Base-by-base conservation (phyloP, 192 early-diverging fungal genomes). In the Podila verticillata region DNA sequence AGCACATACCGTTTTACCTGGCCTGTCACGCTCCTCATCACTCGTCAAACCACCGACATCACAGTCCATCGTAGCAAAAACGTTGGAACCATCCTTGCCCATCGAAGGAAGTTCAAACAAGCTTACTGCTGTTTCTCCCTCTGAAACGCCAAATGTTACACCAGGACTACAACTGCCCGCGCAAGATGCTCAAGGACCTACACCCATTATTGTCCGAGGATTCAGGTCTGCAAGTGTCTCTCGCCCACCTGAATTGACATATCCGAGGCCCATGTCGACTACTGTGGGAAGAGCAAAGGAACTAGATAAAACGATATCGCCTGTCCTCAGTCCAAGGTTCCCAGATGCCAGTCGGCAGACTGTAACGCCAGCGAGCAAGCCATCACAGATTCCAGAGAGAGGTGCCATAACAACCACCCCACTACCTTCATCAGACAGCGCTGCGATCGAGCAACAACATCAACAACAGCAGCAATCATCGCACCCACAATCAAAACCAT, bases 151-250 rank as follows among this genome's bases (percentile, higher is more conserved):
- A 17, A 44, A 15, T 44, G 39, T 44, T 15, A 44, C 39, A 44
- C 39, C 0, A 44, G 39, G 0, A 44, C 39, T 15, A 15, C 10
- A 12, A 44, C 15, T 4, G 36, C 36, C 1, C 44, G 12, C 1
- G 13, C 63, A n/a, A 29, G 24, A 65, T 49, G 24, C 6, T 48
- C 47, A 49, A 2, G 15, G 20, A 30, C 28, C 59, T 4, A 13
- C 49, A 35, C 66, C 65, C 6, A 75, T 75, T 28, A 30, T 75
- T 15, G 61, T 75, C 12, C 39, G 73, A 47, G 73, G 73, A 10
- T 75, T 75, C 54, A 68, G 61, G 4, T 75, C 73, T 13, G 12
- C 66, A 0, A 39, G 60, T 44, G 24, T 39, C 22, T 19, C 59
- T 32, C 26, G 20, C 15, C 56, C 47, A 4, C 22, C 22, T 20